Evolutionary conservation across 345 rosid species (phyloP).

Genomic region (Cardamine occulta): DNA sequence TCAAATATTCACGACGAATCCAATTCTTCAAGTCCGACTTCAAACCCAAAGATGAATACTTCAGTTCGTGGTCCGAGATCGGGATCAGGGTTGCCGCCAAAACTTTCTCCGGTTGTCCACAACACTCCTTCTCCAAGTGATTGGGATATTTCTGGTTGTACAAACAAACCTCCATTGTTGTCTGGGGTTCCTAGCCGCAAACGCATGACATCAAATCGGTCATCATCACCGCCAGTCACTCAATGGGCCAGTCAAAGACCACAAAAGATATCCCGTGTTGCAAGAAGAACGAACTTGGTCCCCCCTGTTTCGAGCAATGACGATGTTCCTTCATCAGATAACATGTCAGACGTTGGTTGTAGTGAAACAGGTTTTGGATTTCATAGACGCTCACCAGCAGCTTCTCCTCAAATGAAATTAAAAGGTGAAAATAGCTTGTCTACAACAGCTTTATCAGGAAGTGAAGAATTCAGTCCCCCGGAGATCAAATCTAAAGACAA

Average conservation of each 20-base stretch:
- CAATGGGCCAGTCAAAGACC: conserved; percentile 92
- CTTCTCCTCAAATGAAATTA: conserved; percentile 77
- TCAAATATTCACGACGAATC: conserved; percentile 72
- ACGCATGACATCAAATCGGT: conserved; percentile 67
- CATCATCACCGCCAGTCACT: conserved; percentile 91
- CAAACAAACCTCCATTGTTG: conserved; percentile 75
- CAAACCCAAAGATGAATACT: conserved; percentile 64
- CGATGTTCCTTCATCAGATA: conserved; percentile 70
- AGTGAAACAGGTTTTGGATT: conserved; percentile 71
- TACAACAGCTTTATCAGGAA: conserved; percentile 80
- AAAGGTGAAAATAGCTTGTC: conserved; percentile 72
- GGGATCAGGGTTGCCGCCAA: conserved; percentile 67
- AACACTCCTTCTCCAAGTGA: conserved; percentile 72
- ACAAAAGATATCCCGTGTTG: conserved; percentile 83
- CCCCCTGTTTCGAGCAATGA: conserved; percentile 83
- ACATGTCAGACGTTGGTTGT: conserved; percentile 69
- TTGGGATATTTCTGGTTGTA: conserved; percentile 85
- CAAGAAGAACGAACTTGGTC: conserved; percentile 84
- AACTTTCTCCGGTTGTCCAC: conserved; percentile 72
- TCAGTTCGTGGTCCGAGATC: conserved; percentile 83
- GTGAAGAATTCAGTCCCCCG: conserved; percentile 83
- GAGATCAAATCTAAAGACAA: conserved; percentile 80
- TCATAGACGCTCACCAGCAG: conserved; percentile 63
- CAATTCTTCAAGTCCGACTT: conserved; percentile 82
- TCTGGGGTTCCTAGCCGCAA: conserved; percentile 77